Conservation (phyloP, 1,284 basidiomycete genomes). For the Cryptococcus hybrid region DNA sequence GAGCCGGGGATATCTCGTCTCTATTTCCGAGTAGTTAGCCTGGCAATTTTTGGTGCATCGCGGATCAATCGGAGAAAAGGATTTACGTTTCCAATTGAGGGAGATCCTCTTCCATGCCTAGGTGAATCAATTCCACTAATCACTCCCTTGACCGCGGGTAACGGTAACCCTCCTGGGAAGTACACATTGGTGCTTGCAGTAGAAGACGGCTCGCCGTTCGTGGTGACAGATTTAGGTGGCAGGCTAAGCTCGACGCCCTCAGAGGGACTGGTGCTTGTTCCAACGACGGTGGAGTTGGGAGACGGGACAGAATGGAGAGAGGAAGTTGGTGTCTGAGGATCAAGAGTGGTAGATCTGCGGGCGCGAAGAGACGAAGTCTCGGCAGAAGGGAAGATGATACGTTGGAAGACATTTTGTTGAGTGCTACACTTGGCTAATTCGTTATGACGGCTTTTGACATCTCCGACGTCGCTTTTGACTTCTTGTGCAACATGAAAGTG, state of each 20-base stretch:
- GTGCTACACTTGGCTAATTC: too few relatives aligned
- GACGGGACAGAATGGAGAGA: not conserved
- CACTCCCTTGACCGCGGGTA: constrained; percentile 33
- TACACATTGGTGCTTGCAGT: not conserved
- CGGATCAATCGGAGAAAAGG: not conserved
- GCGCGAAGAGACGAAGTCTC: not conserved
- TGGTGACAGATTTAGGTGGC: not conserved
- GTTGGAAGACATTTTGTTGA: not conserved
- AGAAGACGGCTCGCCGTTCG: not conserved
- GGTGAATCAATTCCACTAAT: constrained; percentile 24
- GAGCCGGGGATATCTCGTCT: not conserved
- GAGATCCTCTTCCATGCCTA: constrained; percentile 7
- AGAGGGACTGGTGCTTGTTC: not conserved
- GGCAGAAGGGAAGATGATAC: not conserved
- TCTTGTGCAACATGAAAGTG: too few relatives aligned
- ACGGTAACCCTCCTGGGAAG: constrained; percentile 16
- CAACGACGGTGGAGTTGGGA: not conserved
- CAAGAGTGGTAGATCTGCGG: not conserved
- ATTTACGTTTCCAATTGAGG: constrained; percentile 10
- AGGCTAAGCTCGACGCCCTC: not conserved
- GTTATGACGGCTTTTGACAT: too few relatives aligned
- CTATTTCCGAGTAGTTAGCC: not conserved
- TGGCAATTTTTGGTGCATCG: not conserved
- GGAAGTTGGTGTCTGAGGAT: not conserved
- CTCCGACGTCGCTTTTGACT: too few relatives aligned